Evolutionary conservation across 1,284 basidiomycete species (phyloP), one percentile per base, ranked within the genome.

Genomic region (Calocybe gambosa): DNA sequence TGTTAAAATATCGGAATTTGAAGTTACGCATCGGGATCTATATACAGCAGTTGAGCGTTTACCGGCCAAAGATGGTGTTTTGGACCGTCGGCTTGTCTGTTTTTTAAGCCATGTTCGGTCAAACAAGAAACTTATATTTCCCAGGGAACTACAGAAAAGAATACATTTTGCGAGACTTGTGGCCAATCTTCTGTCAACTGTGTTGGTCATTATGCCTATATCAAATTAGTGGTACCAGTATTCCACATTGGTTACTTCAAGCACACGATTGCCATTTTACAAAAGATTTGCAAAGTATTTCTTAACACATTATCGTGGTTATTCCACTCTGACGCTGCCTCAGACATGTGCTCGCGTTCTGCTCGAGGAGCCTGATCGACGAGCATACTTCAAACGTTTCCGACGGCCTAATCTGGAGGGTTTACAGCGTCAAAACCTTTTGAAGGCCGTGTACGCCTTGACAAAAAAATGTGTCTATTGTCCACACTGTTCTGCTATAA

Each of bases 201-300:
- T 63, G 94, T 98, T 5, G 96, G 96, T 1, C 94, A 98, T 66
- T 97, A 95, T 65, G 94, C 93, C 5, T 96, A 95, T 68, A 94
- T 97, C 71, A 95, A 95, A 67, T 80, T 99, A 29, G 84, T 89
- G 25, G 83, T 99, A 10, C 95, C 95, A 0, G 94, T 98, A 10
- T 99, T 98, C 62, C 94, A 99, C 63, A 92, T 98, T 53, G 96
- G 96, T 12, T 99, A 93, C 70, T 97, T 99, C 74, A 93, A 94
- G 61, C 93, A 97, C 53, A 91, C 87, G 10, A 92, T 99, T 49
- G 80, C 81, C 39, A 91, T 99, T 57, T 75, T 99, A 0, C 96
- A 99, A 64, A 89, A 89, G 59, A 93, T 97, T 57, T 98, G 94
- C 78, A 98, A 97, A 72, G 92, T 92, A 50, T 39, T 12, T 42